These are phyloP conservation scores for Barnettozyma siamensis DNA, from an alignment of 805 yeast species.

Conservation along the genomic window DNA sequence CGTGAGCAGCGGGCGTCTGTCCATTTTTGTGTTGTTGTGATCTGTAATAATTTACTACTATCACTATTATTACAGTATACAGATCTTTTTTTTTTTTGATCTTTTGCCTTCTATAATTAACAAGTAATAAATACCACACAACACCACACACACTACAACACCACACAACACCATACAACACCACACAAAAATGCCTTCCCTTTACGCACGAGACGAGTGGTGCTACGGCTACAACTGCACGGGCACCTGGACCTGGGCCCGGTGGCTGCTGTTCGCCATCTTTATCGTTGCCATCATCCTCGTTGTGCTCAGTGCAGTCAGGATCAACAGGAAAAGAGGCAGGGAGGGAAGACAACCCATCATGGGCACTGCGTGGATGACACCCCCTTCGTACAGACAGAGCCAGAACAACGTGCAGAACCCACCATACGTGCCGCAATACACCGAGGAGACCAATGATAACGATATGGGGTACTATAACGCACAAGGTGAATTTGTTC, in stretches of 20 bases:
- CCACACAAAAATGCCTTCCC: too few species aligned
- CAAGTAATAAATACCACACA: too few species aligned
- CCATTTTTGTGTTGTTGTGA: too few species aligned
- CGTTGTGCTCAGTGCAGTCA: constrained; percentile 44
- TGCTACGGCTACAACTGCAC: constrained; percentile 21
- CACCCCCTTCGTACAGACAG: constrained; percentile 67
- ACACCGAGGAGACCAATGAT: constrained; percentile 60
- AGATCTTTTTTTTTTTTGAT: too few species aligned
- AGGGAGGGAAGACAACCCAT: constrained; percentile 48
- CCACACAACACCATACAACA: too few species aligned
- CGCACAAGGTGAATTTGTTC: constrained; percentile 25
- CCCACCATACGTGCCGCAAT: constrained; percentile 61
- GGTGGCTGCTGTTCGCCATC: constrained; percentile 46
- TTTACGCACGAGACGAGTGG: constrained; percentile 1
- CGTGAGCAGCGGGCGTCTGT: too few species aligned
- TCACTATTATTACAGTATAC: too few species aligned
- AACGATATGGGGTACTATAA: constrained; percentile 64
- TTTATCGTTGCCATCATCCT: constrained; percentile 44
- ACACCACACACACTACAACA: too few species aligned
- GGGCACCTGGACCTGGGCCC: constrained; percentile 24
- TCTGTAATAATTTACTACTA: too few species aligned
- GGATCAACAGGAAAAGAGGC: constrained; percentile 48
- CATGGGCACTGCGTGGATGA: constrained; percentile 77
- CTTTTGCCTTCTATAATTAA: too few species aligned
- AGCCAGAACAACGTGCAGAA: constrained; percentile 28